phyloP scores from a whole-genome alignment of 768 basidiomycete species.

The Tulasnella sp. region DNA sequence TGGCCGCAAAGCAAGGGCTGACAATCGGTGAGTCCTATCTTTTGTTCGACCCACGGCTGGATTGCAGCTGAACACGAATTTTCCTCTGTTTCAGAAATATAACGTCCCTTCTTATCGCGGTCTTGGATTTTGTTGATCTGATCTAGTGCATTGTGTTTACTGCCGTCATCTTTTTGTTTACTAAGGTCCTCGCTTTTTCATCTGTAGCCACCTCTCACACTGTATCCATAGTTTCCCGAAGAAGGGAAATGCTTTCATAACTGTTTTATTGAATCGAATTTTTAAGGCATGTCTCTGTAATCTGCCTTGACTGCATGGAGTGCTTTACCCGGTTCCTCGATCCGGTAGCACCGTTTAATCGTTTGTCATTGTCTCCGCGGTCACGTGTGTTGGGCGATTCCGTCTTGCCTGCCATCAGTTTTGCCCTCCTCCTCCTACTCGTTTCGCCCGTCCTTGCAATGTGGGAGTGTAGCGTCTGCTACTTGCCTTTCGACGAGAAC shows the following conservation, averaged over 20 bases:
- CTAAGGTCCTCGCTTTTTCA: not conserved
- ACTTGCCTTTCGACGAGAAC: not conserved
- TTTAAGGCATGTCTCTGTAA: too few relatives aligned
- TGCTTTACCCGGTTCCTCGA: too few relatives aligned
- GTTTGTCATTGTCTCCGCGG: not conserved
- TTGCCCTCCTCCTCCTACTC: not conserved
- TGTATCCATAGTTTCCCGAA: constrained; percentile 8
- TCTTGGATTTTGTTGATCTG: not conserved
- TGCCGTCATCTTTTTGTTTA: not conserved
- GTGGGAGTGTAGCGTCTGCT: constrained; percentile 4
- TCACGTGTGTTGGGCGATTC: not conserved
- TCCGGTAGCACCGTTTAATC: not conserved
- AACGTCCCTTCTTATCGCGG: not conserved
- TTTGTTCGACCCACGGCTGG: not conserved
- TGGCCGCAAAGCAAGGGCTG: constrained; percentile 77
- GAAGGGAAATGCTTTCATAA: not conserved
- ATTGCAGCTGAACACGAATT: not conserved
- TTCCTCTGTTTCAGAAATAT: not conserved
- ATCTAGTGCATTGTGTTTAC: not conserved
- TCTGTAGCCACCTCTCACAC: not conserved
- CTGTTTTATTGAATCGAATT: not conserved
- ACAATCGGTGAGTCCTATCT: constrained; percentile 56
- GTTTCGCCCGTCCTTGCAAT: not conserved
- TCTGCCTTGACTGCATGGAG: too few relatives aligned
- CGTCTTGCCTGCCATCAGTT: not conserved